Evolutionary conservation across 2,329 filamentous ascomycete species (phyloP).

Genomic region (Metarhizium anisopliae): DNA sequence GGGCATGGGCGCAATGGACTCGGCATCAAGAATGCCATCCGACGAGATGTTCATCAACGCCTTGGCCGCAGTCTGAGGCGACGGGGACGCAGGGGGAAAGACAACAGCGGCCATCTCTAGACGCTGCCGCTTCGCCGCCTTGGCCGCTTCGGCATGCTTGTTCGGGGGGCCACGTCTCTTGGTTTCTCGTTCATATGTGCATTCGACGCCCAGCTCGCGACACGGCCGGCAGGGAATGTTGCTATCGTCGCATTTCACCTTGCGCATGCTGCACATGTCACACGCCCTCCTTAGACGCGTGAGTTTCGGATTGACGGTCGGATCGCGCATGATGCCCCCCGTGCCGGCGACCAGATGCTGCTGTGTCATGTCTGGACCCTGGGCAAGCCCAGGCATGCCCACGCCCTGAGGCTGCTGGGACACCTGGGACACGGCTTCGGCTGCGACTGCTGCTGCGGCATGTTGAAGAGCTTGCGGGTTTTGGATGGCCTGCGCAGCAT

Average conservation of each 20-base stretch:
- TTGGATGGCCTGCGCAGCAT: slow-evolving; percentile 31
- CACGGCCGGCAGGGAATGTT: slow-evolving; percentile 49
- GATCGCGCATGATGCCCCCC: slow-evolving; percentile 24
- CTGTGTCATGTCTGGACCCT: slow-evolving; percentile 1
- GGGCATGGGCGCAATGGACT: slow-evolving; percentile 61
- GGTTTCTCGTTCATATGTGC: slow-evolving; percentile 47
- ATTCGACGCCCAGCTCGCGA: slow-evolving; percentile 46
- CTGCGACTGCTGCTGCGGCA: slow-evolving; percentile 27
- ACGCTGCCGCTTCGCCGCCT: slow-evolving; percentile 40
- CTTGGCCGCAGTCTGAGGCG: slow-evolving; percentile 39
- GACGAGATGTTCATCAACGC: slow-evolving; percentile 36
- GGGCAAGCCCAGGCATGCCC: slow-evolving; percentile 1
- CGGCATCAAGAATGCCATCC: slow-evolving; percentile 44
- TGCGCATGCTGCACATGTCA: slow-evolving; percentile 53
- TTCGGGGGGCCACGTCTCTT: slow-evolving; percentile 52
- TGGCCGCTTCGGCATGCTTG: slow-evolving; percentile 48
- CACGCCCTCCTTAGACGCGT: slow-evolving; percentile 50
- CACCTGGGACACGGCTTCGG: slow-evolving; percentile 11
- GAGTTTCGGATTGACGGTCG: slow-evolving; percentile 38
- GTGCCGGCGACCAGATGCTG: slow-evolving; percentile 8
- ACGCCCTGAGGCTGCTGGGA: slow-evolving; percentile 2
- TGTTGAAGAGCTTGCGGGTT: slow-evolving; percentile 29
- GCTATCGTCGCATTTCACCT: slow-evolving; percentile 52
- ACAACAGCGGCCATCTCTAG: slow-evolving; percentile 20
- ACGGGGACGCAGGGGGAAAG: slow-evolving; percentile 23